Conservation (phyloP, 306 rosid species). For the Prinsepia uniflora region DNA sequence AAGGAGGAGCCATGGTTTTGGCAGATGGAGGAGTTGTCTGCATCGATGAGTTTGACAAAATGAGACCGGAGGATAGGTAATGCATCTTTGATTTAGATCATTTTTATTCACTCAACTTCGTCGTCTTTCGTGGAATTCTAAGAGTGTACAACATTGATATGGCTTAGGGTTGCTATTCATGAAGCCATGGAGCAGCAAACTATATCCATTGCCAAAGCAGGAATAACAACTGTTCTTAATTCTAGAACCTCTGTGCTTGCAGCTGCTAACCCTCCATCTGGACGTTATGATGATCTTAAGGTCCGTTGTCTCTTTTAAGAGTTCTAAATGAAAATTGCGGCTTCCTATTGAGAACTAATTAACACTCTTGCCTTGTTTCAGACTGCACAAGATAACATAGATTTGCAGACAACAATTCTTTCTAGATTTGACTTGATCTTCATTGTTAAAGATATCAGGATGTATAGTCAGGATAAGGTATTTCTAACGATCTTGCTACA, state of each 20-base stretch:
- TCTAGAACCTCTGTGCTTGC: slow-evolving; percentile 99
- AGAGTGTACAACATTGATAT: slow-evolving; percentile 13
- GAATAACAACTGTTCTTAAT: slow-evolving; percentile 97
- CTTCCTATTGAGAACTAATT: slow-evolving; percentile 24
- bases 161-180: slow-evolving; percentile 87
- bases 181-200: slow-evolving; percentile 99
- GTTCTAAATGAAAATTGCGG: slow-evolving; percentile 4
- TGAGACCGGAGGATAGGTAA: slow-evolving; percentile 99
- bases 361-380: slow-evolving; percentile 35
- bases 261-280: slow-evolving; percentile 99
- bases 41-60: slow-evolving; percentile 97
- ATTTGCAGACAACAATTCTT: slow-evolving; percentile 97
- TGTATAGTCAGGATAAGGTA: slow-evolving; percentile 95
- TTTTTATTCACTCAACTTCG: slow-evolving; percentile 5
- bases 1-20: slow-evolving; percentile 99
- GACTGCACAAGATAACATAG: slow-evolving; percentile 99
- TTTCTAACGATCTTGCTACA: slow-evolving; percentile 17
- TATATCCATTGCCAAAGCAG: slow-evolving; percentile 97
- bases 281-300: slow-evolving; percentile 99
- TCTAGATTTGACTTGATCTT: slow-evolving; percentile 94
- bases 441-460: slow-evolving; percentile 95
- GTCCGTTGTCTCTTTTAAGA: slow-evolving; percentile 29
- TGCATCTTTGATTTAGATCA: slow-evolving; percentile 16
- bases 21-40: slow-evolving; percentile 99
- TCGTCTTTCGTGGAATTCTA: slow-evolving; percentile 1